Evolutionary conservation across 768 basidiomycete species (phyloP).

Genomic region (Termitomyces sp.): DNA sequence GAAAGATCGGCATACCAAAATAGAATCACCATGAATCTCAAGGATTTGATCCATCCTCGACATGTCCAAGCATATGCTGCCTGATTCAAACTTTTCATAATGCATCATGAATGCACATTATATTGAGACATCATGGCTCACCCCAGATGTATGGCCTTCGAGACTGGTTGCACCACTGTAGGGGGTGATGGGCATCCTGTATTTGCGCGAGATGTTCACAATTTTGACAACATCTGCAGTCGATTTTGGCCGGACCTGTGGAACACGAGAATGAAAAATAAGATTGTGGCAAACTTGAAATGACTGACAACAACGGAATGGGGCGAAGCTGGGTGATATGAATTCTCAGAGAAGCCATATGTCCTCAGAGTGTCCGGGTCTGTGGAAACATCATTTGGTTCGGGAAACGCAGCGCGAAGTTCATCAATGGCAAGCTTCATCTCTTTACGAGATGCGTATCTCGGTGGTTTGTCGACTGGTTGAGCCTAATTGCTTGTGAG

Average conservation of each 20-base stretch:
- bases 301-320: conserved; percentile 44
- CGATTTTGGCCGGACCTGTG: conserved; percentile 49
- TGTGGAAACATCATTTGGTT: conserved; percentile 42
- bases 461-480: conserved; percentile 6
- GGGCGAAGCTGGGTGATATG: conserved; percentile 56
- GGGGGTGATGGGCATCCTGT: conserved; percentile 70
- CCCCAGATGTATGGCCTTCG: conserved; percentile 82
- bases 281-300: background rate
- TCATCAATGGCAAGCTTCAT: conserved; percentile 48
- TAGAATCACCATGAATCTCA: conserved; percentile 56
- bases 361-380: conserved; percentile 43
- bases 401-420: conserved; percentile 39
- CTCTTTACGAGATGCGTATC: conserved; percentile 43
- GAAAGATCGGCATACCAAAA: background rate
- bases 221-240: conserved; percentile 83
- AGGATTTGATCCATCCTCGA: conserved; percentile 80
- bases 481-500: conserved; percentile 6
- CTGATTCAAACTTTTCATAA: conserved; percentile 20
- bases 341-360: conserved; percentile 65
- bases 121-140: conserved; percentile 23
- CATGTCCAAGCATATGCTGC: conserved; percentile 81
- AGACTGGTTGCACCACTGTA: conserved; percentile 85
- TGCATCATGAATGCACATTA: background rate
- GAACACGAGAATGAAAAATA: conserved; percentile 8
- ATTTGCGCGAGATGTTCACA: conserved; percentile 71